Percentiles rank a stretch among this genome's conserved stretches.
phyloP scores from a whole-genome alignment of 345 rosid genomes.

The Pugionium dolabratum region DNA sequence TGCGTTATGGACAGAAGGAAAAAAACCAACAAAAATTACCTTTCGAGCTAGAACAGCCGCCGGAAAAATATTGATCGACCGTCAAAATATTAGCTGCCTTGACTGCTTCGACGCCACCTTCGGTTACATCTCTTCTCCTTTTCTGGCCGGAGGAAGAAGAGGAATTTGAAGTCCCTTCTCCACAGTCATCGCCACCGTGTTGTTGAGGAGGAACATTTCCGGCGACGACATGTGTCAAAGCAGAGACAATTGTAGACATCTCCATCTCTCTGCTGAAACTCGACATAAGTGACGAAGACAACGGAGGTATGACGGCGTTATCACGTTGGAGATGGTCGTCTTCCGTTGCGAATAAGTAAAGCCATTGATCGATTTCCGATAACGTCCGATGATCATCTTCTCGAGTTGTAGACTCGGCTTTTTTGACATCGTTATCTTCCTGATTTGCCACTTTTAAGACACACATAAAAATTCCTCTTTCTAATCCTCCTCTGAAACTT shows the following conservation, averaged over 20 bases:
- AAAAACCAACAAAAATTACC: slow-evolving; percentile 15
- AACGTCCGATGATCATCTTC: slow-evolving; percentile 39
- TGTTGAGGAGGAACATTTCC: slow-evolving; percentile 51
- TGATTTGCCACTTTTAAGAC: slow-evolving; percentile 44
- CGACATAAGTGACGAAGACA: slow-evolving; percentile 31
- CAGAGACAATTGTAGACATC: slow-evolving; percentile 74
- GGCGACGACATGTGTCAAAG: slow-evolving; percentile 66
- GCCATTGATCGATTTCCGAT: slow-evolving; percentile 41
- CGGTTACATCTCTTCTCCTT: slow-evolving; percentile 46
- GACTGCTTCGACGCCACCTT: slow-evolving; percentile 22
- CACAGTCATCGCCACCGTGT: slow-evolving; percentile 19
- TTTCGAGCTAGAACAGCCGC: slow-evolving; percentile 26
- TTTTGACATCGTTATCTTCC: slow-evolving; percentile 33
- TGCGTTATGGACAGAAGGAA: not conserved
- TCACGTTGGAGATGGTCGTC: slow-evolving; percentile 18
- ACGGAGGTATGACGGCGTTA: not conserved
- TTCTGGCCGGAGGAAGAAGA: slow-evolving; percentile 39
- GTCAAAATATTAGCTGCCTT: slow-evolving; percentile 37
- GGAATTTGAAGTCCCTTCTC: slow-evolving; percentile 36
- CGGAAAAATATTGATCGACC: slow-evolving; percentile 41
- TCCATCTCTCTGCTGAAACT: slow-evolving; percentile 57
- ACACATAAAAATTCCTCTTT: slow-evolving; percentile 33
- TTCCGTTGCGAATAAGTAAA: slow-evolving; percentile 18
- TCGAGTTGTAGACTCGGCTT: slow-evolving; percentile 25
- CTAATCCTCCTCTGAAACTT: not conserved